A percentile compares a stretch with the other conserved stretches of the same genome.
Conservation (phyloP, 257 asterid genomes). For the Pogostemon cablin region DNA sequence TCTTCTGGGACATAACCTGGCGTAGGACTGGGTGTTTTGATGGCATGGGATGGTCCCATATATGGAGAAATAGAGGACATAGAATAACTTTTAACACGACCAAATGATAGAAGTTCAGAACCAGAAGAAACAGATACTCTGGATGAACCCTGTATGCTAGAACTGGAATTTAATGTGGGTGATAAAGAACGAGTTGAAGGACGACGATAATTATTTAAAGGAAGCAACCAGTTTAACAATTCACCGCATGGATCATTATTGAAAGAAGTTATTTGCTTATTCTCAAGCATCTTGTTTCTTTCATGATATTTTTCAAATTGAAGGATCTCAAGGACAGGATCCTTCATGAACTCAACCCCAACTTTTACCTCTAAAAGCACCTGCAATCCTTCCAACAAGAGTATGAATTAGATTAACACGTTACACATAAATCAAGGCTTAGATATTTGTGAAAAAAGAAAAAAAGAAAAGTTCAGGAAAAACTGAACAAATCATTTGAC, state of each 20-base stretch:
- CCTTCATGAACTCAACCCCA: constrained; percentile 66
- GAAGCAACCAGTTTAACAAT: constrained; percentile 89
- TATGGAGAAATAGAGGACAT: constrained; percentile 87
- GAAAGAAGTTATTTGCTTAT: constrained; percentile 38
- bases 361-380: constrained; percentile 92
- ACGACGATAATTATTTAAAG: constrained; percentile 76
- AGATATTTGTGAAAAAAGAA: constrained; percentile 7
- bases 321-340: constrained; percentile 92
- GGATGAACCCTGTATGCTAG: constrained; percentile 64
- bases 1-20: constrained; percentile 66
- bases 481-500: neutral
- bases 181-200: constrained; percentile 66
- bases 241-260: constrained; percentile 73
- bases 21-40: constrained; percentile 49
- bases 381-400: constrained; percentile 94
- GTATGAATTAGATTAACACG: constrained; percentile 47
- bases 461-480: constrained; percentile 8
- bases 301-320: constrained; percentile 84
- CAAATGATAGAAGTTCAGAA: constrained; percentile 75
- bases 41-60: constrained; percentile 52
- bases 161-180: constrained; percentile 54
- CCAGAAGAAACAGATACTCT: constrained; percentile 74
- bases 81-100: constrained; percentile 88
- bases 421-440: constrained; percentile 28
- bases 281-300: constrained; percentile 44